Base-by-base conservation (phyloP, 176 grass and related monocot species). In the Urochloa ruziziensis region DNA sequence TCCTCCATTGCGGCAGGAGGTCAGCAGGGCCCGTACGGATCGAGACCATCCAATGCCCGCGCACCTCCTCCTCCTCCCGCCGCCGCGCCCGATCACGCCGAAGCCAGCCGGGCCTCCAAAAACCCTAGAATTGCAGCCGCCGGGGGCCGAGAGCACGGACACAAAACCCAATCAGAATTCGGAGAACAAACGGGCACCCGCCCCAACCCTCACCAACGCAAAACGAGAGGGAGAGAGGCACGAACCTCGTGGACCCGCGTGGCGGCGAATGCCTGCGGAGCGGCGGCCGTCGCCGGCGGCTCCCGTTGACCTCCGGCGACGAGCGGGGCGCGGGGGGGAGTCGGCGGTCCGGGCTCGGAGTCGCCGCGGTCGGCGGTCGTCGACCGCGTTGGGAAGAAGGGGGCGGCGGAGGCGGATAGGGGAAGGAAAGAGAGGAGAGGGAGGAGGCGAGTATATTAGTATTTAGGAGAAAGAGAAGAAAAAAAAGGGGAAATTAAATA, bases 41-140 rank as follows among this genome's bases (percentile, higher is more conserved):
- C 64, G 63, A 90, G 82, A 70, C 72, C 88, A 82, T 82, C 83
- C 78, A 90, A 86, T 86, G 88, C 72, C 59, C 33, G 47, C 21
- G 21, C 10, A 1, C 58, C 16, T 15, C 21, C 27, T 10, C 49
- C 27, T 15, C n/a, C n/a, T 25, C 36, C 47, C 52, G 30, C 49
- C 34, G 33, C 32, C 54, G 23, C 58, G 34, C 29, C 61, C 70
- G 82, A 89, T 89, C 77, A 80, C 70, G 62, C 75, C 29, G 25
- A 49, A 29, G n/a, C n/a, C n/a, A 32, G 32, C 39, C 39, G 19
- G 10, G 43, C 43, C 56, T 57, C 12, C 40, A 19, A 85, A 89
- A 89, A 64, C 71, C 88, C 88, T 90, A 90, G 62, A 83, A 83
- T 83, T 17, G 10, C 35, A 79, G 18, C 33, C 27, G 43, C 44